Conservation (phyloP, 495 filamentous ascomycete species). For the Aspergillus ostianus region DNA sequence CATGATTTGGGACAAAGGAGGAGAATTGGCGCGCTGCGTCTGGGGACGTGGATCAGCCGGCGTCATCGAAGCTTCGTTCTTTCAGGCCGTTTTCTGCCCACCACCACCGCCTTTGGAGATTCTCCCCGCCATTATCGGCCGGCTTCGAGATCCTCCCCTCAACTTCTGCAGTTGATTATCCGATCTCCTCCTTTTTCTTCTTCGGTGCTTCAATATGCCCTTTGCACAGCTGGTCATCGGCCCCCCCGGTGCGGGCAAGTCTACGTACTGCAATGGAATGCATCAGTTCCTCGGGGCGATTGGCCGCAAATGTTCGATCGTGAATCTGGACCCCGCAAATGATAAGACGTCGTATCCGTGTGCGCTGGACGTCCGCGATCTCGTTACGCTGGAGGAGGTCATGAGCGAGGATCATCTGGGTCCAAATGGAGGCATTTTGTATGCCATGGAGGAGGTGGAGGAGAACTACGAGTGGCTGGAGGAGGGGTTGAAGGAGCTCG, state of each 20-base stretch:
- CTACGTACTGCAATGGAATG: slow-evolving; percentile 98
- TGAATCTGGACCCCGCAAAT: slow-evolving; percentile 97
- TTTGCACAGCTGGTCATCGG: slow-evolving; percentile 83
- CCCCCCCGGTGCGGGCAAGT: slow-evolving; percentile 91
- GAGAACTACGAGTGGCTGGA: slow-evolving; percentile 89
- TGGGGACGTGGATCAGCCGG: slow-evolving; percentile 22
- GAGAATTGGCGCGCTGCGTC: not conserved
- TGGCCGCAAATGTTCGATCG: slow-evolving; percentile 86
- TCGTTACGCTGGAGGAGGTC: slow-evolving; percentile 87
- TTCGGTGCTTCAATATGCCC: slow-evolving; percentile 42
- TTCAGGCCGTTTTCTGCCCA: slow-evolving; percentile 37
- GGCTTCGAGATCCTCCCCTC: slow-evolving; percentile 3
- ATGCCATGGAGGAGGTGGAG: slow-evolving; percentile 93
- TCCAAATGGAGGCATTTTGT: slow-evolving; percentile 88
- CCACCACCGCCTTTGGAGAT: slow-evolving; percentile 33
- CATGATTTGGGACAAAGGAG: slow-evolving; percentile 26
- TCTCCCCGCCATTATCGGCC: slow-evolving; percentile 35
- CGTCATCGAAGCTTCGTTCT: slow-evolving; percentile 29
- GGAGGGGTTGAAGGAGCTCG: slow-evolving; percentile 68
- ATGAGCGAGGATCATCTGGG: slow-evolving; percentile 92
- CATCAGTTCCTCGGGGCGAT: slow-evolving; percentile 96
- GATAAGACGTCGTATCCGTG: slow-evolving; percentile 65
- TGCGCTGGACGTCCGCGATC: slow-evolving; percentile 84
- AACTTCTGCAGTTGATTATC: not conserved
- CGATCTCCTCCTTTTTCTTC: not conserved